Evolutionary conservation across 495 filamentous ascomycete species (phyloP), one percentile per base, ranked within the genome.

Genomic region (Neurospora intermedia): DNA sequence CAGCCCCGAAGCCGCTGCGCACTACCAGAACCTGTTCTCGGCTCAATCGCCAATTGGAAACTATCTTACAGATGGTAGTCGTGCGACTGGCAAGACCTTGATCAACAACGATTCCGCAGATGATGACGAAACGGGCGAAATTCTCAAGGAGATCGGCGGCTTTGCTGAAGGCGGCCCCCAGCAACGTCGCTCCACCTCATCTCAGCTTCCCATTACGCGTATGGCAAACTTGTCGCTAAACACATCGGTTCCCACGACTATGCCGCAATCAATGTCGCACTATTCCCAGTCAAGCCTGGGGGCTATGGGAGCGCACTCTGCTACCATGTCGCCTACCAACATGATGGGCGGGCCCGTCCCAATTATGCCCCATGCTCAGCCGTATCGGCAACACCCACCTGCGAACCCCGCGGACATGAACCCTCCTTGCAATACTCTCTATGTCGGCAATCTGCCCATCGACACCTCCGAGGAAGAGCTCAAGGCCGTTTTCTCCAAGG

Each of bases 401-500:
- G 69, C 87, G 88, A 75, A 88, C 88, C 74, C 88, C 15, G 96
- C 96, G 40, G 96, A 99, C 77, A 91, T 97, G 81, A 98, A 98
- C 80, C 96, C 96, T 3, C 96, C 96, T 9, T 99, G 96, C 85
- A 99, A 99, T 81, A 99, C 96, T 4, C 86, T 99, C 27, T 98
- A 99, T 78, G 96, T 99, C 40, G 96, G 96, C 27, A 99, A 99
- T 78, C 86, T 99, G 48, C 96, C 96, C 0, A 89, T 94, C 66
- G 93, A 97, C 78, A 97, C 96, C 0, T 96, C 93, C 0, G 96
- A 99, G 78, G 96, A 99, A 77, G 96, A 99, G 79, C 87, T 99
- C 69, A 99, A 98, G 81, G 91, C 92, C 16, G 87, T 98, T 80
- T 99, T 99, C 79, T 94, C 91, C 59, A 96, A 95, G 81, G 93